Percentiles rank a stretch among this genome's conserved stretches.
phyloP scores from a whole-genome alignment of 2,329 filamentous ascomycete genomes.

The Plenodomus biglobosus region DNA sequence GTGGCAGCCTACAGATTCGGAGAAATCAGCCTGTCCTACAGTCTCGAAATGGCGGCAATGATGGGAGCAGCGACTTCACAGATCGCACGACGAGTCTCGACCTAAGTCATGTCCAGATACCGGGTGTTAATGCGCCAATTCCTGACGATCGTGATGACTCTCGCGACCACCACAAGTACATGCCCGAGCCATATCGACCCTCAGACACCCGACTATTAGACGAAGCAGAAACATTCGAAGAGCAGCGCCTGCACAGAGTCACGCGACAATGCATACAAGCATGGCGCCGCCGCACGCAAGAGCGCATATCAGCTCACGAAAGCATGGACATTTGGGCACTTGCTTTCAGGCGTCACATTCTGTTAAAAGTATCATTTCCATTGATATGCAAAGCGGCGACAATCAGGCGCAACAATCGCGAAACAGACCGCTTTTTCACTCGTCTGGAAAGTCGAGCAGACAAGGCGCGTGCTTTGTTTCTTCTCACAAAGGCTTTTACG shows the following conservation, averaged over 20 bases:
- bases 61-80: constrained; percentile 35
- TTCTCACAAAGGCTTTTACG: constrained; percentile 64
- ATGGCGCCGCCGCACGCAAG: constrained; percentile 51
- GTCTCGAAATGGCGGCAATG: constrained; percentile 20
- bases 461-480: constrained; percentile 65
- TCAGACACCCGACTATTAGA: constrained; percentile 54
- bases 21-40: constrained; percentile 18
- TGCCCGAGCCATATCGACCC: constrained; percentile 49
- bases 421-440: constrained; percentile 57
- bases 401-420: constrained; percentile 45
- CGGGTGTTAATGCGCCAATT: constrained; percentile 42
- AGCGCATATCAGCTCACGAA: constrained; percentile 14
- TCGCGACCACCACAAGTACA: constrained; percentile 21
- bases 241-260: constrained; percentile 32
- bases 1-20: constrained; percentile 39
- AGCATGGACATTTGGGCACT: constrained; percentile 41
- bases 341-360: constrained; percentile 53
- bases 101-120: constrained; percentile 35
- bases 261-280: constrained; percentile 42
- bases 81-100: constrained; percentile 34
- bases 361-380: constrained; percentile 57
- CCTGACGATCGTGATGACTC: constrained; percentile 19
- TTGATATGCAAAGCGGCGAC: constrained; percentile 32
- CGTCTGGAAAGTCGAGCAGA: constrained; percentile 62
- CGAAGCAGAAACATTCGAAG: constrained; percentile 51